Percentiles rank a stretch among this genome's conserved stretches.
These are phyloP conservation scores for Durio zibethinus DNA, from an alignment of 345 rosid genomes.

Conservation along the genomic window DNA sequence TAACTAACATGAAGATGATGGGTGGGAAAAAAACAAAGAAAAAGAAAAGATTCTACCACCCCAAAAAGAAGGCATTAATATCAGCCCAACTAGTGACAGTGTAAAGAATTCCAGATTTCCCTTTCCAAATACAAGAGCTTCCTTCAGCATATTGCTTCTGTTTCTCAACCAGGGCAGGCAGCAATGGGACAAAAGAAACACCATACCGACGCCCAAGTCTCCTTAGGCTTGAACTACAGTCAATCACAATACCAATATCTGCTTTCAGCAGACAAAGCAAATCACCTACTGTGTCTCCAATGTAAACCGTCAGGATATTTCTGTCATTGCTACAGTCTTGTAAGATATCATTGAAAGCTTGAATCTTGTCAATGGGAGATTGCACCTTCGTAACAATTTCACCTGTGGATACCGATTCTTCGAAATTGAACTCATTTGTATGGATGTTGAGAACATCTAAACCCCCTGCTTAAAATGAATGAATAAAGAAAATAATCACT, in stretches of 20 bases:
- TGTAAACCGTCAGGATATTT: conserved; percentile 60
- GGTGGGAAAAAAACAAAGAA: not conserved
- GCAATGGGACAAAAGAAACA: conserved; percentile 79
- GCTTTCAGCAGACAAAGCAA: conserved; percentile 89
- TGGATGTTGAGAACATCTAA: conserved; percentile 55
- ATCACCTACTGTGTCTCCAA: conserved; percentile 92
- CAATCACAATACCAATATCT: conserved; percentile 86
- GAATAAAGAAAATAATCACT: not conserved
- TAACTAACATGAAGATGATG: conserved; percentile 25
- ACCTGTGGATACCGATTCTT: conserved; percentile 73
- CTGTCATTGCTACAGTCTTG: conserved; percentile 28
- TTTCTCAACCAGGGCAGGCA: conserved; percentile 61
- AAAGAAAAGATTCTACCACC: conserved; percentile 48
- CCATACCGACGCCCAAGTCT: conserved; percentile 78
- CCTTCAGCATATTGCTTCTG: conserved; percentile 56
- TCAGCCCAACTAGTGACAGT: conserved; percentile 92
- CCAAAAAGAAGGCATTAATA: conserved; percentile 83
- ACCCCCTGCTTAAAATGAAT: conserved; percentile 44
- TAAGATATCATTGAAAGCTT: conserved; percentile 53
- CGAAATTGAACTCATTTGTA: conserved; percentile 73
- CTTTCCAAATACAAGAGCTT: conserved; percentile 55
- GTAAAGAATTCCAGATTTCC: conserved; percentile 69
- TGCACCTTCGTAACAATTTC: conserved; percentile 64
- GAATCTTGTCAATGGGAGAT: conserved; percentile 72
- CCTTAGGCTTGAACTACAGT: conserved; percentile 79